Conservation (phyloP, 768 basidiomycete species). For the Amanita thiersii region DNA sequence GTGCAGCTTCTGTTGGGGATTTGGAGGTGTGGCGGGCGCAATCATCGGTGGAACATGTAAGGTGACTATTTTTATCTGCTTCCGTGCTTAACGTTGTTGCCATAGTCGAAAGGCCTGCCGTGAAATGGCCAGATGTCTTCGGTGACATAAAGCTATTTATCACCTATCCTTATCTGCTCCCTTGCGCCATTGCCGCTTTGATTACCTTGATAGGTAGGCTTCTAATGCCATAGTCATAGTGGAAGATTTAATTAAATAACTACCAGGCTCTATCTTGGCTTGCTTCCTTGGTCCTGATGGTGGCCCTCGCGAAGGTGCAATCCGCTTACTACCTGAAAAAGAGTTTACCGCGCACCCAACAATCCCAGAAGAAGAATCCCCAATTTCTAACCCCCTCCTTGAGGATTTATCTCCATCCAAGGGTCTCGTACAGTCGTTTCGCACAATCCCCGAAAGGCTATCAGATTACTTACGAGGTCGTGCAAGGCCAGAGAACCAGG, state of each 20-base stretch:
- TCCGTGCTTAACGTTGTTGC: slow-evolving; percentile 6
- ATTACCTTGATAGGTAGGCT: slow-evolving; percentile 64
- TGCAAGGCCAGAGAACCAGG: slow-evolving; percentile 22
- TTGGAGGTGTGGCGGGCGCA: slow-evolving; percentile 89
- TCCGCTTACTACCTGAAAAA: slow-evolving; percentile 81
- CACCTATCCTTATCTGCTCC: slow-evolving; percentile 85
- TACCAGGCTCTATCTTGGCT: slow-evolving; percentile 72
- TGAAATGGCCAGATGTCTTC: slow-evolving; percentile 81
- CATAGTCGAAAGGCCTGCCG: slow-evolving; percentile 76
- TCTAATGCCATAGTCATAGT: slow-evolving; percentile 8
- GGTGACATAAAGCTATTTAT: slow-evolving; percentile 57
- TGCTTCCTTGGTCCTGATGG: slow-evolving; percentile 90
- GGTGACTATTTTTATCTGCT: slow-evolving; percentile 19
- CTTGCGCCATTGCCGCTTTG: slow-evolving; percentile 68
- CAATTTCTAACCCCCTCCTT: slow-evolving; percentile 35
- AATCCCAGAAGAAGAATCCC: slow-evolving; percentile 62
- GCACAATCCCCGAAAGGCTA: slow-evolving; percentile 45
- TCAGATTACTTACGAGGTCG: slow-evolving; percentile 53
- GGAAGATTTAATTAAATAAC: slow-evolving; percentile 2
- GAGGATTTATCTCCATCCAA: slow-evolving; percentile 32
- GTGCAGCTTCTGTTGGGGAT: slow-evolving; percentile 85
- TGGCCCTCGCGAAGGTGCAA: slow-evolving; percentile 80
- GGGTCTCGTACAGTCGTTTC: slow-evolving; percentile 33
- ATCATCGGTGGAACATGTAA: slow-evolving; percentile 78
- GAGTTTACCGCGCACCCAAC: slow-evolving; percentile 27